Evolutionary conservation across 345 rosid species (phyloP).

Genomic region (Gossypium australe): DNA sequence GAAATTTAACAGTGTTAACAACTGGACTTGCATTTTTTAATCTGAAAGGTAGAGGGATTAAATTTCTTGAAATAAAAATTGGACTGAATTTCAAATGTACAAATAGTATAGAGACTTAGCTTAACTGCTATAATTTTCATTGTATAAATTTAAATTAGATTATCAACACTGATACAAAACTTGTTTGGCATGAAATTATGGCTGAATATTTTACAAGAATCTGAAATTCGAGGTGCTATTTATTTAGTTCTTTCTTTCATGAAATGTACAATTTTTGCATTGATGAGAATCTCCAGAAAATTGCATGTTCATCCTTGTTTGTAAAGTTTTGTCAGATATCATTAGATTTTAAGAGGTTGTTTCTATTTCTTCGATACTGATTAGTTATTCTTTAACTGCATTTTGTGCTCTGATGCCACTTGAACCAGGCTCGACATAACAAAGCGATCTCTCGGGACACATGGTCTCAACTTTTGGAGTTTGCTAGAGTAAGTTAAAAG

Average conservation of each 20-base stretch:
- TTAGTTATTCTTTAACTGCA: not conserved
- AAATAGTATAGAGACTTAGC: no score
- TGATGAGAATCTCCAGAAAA: not conserved
- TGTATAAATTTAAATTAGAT: not conserved
- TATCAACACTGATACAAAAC: not conserved
- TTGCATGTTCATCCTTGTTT: not conserved
- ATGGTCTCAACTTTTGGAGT: slow-evolving; percentile 92
- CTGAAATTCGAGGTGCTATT: not conserved
- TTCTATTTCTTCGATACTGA: not conserved
- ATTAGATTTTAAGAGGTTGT: not conserved
- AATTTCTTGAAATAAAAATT: no score
- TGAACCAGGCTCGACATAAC: slow-evolving; percentile 79
- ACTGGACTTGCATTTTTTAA: no score
- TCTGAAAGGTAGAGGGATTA: no score
- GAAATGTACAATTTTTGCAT: not conserved
- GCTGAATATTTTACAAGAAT: not conserved
- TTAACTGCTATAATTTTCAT: not conserved
- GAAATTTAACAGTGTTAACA: no score
- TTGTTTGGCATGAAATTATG: not conserved
- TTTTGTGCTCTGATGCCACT: slow-evolving; percentile 16
- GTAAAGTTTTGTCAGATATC: not conserved
- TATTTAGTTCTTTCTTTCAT: not conserved
- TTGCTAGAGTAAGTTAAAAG: slow-evolving; percentile 64
- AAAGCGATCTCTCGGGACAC: slow-evolving; percentile 96
- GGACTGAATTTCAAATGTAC: no score